These are phyloP conservation scores for Melanogaster broomeanus DNA, from an alignment of 768 basidiomycete species.

Conservation along the genomic window DNA sequence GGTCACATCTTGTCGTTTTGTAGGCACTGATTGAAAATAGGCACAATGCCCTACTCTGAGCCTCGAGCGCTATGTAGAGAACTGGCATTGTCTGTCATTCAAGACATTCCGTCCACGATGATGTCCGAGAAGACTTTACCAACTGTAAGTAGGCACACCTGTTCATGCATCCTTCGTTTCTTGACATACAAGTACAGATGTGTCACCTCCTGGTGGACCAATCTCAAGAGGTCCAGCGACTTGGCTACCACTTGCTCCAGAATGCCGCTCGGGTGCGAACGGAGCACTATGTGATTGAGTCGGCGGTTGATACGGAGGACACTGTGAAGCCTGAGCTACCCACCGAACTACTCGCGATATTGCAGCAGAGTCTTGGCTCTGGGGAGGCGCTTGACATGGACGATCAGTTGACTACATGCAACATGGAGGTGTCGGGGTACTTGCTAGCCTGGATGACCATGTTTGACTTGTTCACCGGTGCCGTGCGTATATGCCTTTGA, in stretches of 20 bases:
- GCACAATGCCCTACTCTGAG: constrained; percentile 37
- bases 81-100: constrained; percentile 66
- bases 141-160: constrained; percentile 43
- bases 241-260: constrained; percentile 73
- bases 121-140: constrained; percentile 64
- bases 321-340: constrained; percentile 60
- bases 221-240: constrained; percentile 67
- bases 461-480: constrained; percentile 81
- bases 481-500: constrained; percentile 51
- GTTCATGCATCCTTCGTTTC: neutral
- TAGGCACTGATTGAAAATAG: constrained; percentile 3
- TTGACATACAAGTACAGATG: constrained; percentile 52
- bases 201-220: constrained; percentile 74
- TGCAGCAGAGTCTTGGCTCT: constrained; percentile 49
- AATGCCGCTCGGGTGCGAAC: constrained; percentile 74
- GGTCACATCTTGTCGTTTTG: neutral
- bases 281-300: constrained; percentile 84
- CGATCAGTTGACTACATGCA: constrained; percentile 36
- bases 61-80: constrained; percentile 72
- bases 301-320: constrained; percentile 73
- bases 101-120: constrained; percentile 62
- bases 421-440: constrained; percentile 56
- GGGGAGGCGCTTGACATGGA: constrained; percentile 41
- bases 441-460: constrained; percentile 90
- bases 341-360: constrained; percentile 59